Conservation (phyloP, 805 yeast species). For the Lipomyces lipofer region DNA sequence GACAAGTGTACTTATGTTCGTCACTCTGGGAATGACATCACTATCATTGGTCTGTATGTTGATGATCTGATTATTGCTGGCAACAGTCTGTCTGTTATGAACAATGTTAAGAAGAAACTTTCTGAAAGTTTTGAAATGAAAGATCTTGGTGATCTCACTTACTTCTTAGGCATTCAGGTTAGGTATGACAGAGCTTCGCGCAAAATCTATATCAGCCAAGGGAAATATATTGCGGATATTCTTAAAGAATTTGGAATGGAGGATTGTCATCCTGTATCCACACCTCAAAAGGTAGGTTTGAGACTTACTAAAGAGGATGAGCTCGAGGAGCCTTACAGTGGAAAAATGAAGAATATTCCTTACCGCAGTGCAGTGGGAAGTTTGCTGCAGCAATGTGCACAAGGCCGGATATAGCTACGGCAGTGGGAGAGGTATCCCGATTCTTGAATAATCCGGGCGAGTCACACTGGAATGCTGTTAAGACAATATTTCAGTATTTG, state of each 20-base stretch:
- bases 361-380: neutral
- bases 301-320: neutral
- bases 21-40: too few species aligned
- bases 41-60: conserved; percentile 23
- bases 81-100: conserved; percentile 5
- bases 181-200: neutral
- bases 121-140: conserved; percentile 16
- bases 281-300: neutral
- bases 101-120: conserved; percentile 7
- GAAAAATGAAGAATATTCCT: neutral
- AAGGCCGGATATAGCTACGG: neutral
- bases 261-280: neutral
- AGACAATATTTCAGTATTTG: neutral
- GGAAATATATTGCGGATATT: neutral
- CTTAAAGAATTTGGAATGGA: neutral
- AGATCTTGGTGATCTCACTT: conserved; percentile 20
- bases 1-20: conserved; percentile 19
- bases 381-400: neutral
- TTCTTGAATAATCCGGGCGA: neutral
- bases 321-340: neutral
- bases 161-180: conserved; percentile 13
- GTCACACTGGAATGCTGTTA: neutral
- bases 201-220: neutral
- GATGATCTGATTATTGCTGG: conserved; percentile 25
- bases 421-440: neutral